phyloP scores from a whole-genome alignment of 2,329 filamentous ascomycete species.

The Juglanconis juglandina region DNA sequence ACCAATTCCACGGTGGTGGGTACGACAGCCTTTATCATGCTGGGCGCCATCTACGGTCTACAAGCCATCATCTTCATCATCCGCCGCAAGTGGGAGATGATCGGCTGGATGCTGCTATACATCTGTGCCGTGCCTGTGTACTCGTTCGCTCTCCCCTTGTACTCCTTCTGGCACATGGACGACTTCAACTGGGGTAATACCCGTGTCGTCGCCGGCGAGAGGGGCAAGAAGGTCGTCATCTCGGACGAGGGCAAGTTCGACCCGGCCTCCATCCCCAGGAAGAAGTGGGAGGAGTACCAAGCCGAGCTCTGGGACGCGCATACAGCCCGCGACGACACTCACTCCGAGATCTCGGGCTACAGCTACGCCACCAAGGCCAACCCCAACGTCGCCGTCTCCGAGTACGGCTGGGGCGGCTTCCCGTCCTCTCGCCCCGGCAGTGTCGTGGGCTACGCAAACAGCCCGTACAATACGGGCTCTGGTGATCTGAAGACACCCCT shows the following conservation, averaged over 20 bases:
- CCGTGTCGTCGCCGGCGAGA: constrained; percentile 91
- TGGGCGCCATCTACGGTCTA: constrained; percentile 94
- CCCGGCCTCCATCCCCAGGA: constrained; percentile 84
- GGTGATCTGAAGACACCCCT: constrained; percentile 38
- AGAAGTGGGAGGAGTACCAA: constrained; percentile 99
- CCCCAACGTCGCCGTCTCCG: constrained; percentile 54
- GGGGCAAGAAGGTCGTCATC: constrained; percentile 86
- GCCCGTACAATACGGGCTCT: constrained; percentile 46
- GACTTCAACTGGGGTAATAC: constrained; percentile 99
- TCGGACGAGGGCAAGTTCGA: constrained; percentile 98
- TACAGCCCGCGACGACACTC: constrained; percentile 74
- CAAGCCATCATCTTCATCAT: constrained; percentile 97
- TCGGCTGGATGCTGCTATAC: constrained; percentile 98
- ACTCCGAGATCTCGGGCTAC: constrained; percentile 86
- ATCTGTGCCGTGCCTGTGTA: constrained; percentile 88
- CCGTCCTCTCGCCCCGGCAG: constrained; percentile 56
- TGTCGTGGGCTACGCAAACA: constrained; percentile 41
- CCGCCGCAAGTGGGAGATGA: constrained; percentile 98
- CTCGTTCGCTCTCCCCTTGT: constrained; percentile 83
- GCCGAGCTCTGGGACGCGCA: constrained; percentile 95
- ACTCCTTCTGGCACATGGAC: constrained; percentile 99
- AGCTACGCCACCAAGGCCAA: constrained; percentile 79
- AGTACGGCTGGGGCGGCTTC: constrained; percentile 65
- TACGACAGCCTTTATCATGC: constrained; percentile 80
- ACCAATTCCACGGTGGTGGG: constrained; percentile 65